Evolutionary conservation across 2,329 filamentous ascomycete genomes (phyloP), one percentile per base, ranked within the genome.

Genomic region (Cryphonectria japonica): DNA sequence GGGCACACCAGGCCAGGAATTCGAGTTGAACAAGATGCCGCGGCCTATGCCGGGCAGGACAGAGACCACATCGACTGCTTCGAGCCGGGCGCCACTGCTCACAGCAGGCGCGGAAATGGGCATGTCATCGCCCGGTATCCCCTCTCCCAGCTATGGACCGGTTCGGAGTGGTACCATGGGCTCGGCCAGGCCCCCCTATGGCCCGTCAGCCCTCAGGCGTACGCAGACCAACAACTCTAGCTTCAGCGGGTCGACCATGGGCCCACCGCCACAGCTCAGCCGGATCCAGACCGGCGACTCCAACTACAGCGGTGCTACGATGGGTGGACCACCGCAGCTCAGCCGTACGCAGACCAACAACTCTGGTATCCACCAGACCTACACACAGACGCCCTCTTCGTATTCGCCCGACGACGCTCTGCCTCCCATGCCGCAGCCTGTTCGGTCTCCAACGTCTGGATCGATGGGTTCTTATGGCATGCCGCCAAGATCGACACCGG

Each of bases 11-110:
- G 83, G 82, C 5, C 52, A 62, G 26, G 82, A 78, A 75, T 83
- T 85, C 69, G 88, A 88, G 79, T 85, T 88, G 73, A 86, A 80
- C 75, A 86, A 85, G 75, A 85, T 85, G 79, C 46, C 46, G 16
- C 85, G 82, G 68, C 86, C 84, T 54, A 74, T 82, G 72, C 83
- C 81, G 76, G 77, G 84, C 61, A 71, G 79, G 29, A 75, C 78
- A 22, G 72, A 73, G n/a, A 80, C 78, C 59, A 75, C 75, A 68
- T 75, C 77, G 3, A 71, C 74, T 7, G 61, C 69, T 3, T 80
- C 79, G 0, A 70, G 77, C n/a, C 76, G 75, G 11, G 75, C 77
- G 2, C 76, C 79, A 3, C 77, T 82, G 1, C 70, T 82, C 9
- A 71, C 69, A 22, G 73, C 75, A 9, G 79, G 79, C 6, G 79